Percentiles rank a stretch among this genome's conserved stretches.
These are phyloP conservation scores for Calonectria naviculata DNA, from an alignment of 2,329 filamentous ascomycete species.

Conservation along the genomic window DNA sequence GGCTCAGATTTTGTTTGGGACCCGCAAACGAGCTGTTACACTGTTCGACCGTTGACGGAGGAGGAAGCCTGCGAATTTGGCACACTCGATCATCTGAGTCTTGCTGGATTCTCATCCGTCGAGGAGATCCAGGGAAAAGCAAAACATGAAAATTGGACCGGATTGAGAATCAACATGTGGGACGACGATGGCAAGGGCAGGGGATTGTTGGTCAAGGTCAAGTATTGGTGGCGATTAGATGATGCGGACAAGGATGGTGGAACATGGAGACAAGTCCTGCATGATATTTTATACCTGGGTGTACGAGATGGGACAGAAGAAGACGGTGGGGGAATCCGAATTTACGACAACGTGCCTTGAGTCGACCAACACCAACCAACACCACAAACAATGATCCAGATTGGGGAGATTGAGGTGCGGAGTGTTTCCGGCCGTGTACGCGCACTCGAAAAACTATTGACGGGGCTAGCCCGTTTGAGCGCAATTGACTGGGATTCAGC, in stretches of 20 bases:
- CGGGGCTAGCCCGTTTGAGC: not conserved
- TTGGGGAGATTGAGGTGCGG: not conserved
- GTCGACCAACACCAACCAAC: not conserved
- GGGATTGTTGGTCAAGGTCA: constrained; percentile 39
- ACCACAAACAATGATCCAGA: no score
- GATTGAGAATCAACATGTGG: constrained; percentile 44
- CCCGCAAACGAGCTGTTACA: constrained; percentile 11
- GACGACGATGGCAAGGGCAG: constrained; percentile 21
- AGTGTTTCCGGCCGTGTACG: not conserved
- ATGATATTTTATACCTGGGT: constrained; percentile 21
- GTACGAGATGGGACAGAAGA: constrained; percentile 18
- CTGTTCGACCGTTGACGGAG: not conserved
- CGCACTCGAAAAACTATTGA: not conserved
- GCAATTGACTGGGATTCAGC: not conserved
- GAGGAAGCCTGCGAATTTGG: constrained; percentile 15
- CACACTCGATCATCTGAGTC: constrained; percentile 22
- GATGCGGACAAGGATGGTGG: constrained; percentile 10
- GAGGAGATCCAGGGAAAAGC: constrained; percentile 27
- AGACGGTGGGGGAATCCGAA: not conserved
- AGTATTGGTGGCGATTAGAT: constrained; percentile 45
- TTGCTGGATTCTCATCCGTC: constrained; percentile 22
- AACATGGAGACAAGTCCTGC: constrained; percentile 33
- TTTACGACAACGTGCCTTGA: not conserved
- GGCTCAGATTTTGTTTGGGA: not conserved
- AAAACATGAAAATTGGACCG: constrained; percentile 35